A percentile compares a stretch with the other conserved stretches of the same genome.
Conservation (phyloP, 129 eudicot species). For the Silybum marianum region DNA sequence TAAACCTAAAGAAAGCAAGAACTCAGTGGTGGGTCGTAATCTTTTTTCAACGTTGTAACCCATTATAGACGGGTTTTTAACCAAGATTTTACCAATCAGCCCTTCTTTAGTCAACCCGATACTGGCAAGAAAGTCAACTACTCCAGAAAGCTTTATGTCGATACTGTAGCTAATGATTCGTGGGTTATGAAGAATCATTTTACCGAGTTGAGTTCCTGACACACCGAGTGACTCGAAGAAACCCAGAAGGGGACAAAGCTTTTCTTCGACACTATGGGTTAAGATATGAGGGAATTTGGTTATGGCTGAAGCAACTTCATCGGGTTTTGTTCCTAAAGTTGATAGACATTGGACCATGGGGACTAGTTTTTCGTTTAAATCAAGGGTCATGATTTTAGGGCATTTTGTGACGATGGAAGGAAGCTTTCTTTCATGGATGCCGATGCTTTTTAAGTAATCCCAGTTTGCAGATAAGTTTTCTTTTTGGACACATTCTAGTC, state of each 20-base stretch:
- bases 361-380: constrained; percentile 69
- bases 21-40: constrained; percentile 77
- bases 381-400: constrained; percentile 81
- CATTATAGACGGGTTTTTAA: constrained; percentile 81
- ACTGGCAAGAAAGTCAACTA: constrained; percentile 76
- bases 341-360: constrained; percentile 87
- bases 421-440: constrained; percentile 86
- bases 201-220: constrained; percentile 84
- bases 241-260: constrained; percentile 87
- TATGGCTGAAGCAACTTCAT: constrained; percentile 82
- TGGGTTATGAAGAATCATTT: constrained; percentile 78
- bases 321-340: constrained; percentile 70
- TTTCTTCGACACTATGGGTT: constrained; percentile 82
- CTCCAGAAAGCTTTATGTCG: constrained; percentile 72
- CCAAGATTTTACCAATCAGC: constrained; percentile 71
- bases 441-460: constrained; percentile 82
- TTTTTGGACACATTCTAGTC: constrained; percentile 60
- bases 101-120: constrained; percentile 73
- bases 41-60: constrained; percentile 90
- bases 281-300: constrained; percentile 86
- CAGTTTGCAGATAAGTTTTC: constrained; percentile 75
- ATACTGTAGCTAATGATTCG: constrained; percentile 90
- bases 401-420: constrained; percentile 77
- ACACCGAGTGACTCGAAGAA: constrained; percentile 89
- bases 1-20: constrained; percentile 67